phyloP scores from a whole-genome alignment of 192 early-diverging fungal genomes.

The Linnemannia exigua region DNA sequence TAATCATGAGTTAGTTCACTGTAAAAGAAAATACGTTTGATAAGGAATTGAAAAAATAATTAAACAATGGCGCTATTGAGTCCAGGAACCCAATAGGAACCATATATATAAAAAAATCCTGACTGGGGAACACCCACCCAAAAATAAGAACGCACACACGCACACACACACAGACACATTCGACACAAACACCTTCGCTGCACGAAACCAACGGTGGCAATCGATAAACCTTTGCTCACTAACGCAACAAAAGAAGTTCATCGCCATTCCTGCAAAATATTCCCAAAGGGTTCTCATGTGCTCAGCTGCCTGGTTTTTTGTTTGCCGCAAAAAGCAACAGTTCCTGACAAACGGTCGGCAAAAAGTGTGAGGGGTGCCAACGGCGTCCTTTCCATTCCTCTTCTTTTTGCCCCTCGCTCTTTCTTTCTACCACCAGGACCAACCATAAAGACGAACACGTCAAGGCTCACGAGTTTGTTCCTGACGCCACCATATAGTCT shows the following conservation, averaged over 20 bases:
- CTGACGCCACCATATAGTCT: background rate
- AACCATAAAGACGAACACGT: background rate
- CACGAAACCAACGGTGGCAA: constrained; percentile 7
- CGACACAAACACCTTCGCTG: background rate
- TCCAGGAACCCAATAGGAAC: constrained; percentile 20
- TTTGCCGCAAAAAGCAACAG: background rate
- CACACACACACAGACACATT: background rate
- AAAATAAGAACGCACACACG: constrained; percentile 4
- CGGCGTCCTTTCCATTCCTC: background rate
- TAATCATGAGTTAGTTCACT: constrained; percentile 4
- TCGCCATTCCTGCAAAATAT: constrained; percentile 11
- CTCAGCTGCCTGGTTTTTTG: background rate
- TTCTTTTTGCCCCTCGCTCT: background rate
- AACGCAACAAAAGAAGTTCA: constrained; percentile 5
- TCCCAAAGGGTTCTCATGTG: background rate
- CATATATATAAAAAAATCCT: constrained; percentile 33
- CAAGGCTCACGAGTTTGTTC: background rate
- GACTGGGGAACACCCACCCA: constrained; percentile 30
- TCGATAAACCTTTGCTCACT: background rate
- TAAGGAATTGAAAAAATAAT: constrained; percentile 9
- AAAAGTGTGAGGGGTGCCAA: background rate
- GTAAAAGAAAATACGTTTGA: background rate
- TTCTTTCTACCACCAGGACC: background rate
- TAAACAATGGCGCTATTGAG: constrained; percentile 28
- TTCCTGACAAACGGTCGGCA: background rate